Conservation (phyloP, 306 rosid species). For the Ormosia semicastrata region DNA sequence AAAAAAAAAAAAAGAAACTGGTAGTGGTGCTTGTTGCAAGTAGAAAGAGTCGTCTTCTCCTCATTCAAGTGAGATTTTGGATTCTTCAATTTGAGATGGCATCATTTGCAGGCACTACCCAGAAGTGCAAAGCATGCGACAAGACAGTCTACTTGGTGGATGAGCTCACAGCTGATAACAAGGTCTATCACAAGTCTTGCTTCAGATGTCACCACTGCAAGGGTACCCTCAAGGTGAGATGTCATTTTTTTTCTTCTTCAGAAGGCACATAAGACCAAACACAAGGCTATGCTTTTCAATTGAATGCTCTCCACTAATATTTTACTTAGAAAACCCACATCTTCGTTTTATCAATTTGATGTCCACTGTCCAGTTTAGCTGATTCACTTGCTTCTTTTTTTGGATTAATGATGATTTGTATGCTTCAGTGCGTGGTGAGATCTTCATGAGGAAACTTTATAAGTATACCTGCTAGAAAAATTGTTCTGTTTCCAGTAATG, state of each 20-base stretch:
- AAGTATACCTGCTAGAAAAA: not conserved
- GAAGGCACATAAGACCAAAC: not conserved
- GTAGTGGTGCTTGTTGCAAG: not conserved
- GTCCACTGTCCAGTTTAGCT: not conserved
- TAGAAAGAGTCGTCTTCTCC: not conserved
- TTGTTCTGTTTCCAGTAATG: not conserved
- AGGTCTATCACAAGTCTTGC: constrained; percentile 82
- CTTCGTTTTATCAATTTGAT: not conserved
- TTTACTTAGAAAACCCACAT: not conserved
- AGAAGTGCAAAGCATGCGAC: constrained; percentile 87
- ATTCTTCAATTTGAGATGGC: constrained; percentile 49
- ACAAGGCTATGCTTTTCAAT: not conserved
- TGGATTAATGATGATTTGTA: constrained; percentile 18
- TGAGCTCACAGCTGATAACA: constrained; percentile 81
- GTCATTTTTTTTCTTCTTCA: not conserved
- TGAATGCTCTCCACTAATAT: not conserved
- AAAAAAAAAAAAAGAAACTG: not conserved
- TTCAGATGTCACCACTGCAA: constrained; percentile 97
- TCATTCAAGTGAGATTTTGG: not conserved
- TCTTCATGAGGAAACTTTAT: not conserved
- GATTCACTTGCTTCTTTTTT: not conserved
- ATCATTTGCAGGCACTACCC: constrained; percentile 83
- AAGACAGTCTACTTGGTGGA: constrained; percentile 90
- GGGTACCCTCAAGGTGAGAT: constrained; percentile 77
- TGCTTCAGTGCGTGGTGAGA: not conserved